Percentiles rank a stretch among this genome's conserved stretches.
These are phyloP conservation scores for Aspergillus leporis DNA, from an alignment of 495 filamentous ascomycete genomes.

Conservation along the genomic window DNA sequence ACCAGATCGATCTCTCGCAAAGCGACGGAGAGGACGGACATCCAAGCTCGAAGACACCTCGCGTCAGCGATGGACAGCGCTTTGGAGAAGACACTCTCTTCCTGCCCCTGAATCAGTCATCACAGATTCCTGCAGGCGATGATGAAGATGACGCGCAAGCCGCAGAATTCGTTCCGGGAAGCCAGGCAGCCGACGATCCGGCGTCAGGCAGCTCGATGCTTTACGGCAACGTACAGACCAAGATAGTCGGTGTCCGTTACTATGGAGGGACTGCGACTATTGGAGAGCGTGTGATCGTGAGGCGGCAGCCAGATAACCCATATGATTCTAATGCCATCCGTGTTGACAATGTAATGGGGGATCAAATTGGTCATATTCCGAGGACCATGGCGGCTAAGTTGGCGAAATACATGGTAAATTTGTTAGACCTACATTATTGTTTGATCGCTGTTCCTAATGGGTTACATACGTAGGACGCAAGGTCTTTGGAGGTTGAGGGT, in stretches of 20 bases:
- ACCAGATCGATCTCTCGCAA: conserved; percentile 13
- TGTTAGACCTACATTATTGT: background rate
- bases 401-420: conserved; percentile 65
- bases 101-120: conserved; percentile 34
- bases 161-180: conserved; percentile 29
- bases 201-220: conserved; percentile 42
- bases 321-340: conserved; percentile 81
- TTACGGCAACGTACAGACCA: conserved; percentile 55
- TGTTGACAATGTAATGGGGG: conserved; percentile 74
- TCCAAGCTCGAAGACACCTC: conserved; percentile 13
- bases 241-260: conserved; percentile 80
- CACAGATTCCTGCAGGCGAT: conserved; percentile 25
- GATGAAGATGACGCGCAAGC: conserved; percentile 45
- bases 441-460: background rate
- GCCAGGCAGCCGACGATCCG: conserved; percentile 46
- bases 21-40: conserved; percentile 1
- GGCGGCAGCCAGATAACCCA: conserved; percentile 68
- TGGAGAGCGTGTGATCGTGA: conserved; percentile 70
- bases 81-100: conserved; percentile 38
- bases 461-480: conserved; percentile 41
- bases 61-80: conserved; percentile 27
- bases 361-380: conserved; percentile 82
- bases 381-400: conserved; percentile 64
- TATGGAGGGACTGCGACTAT: conserved; percentile 70
- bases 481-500: conserved; percentile 62